Conservation (phyloP, 768 basidiomycete species). For the Dioszegia aurantiaca region DNA sequence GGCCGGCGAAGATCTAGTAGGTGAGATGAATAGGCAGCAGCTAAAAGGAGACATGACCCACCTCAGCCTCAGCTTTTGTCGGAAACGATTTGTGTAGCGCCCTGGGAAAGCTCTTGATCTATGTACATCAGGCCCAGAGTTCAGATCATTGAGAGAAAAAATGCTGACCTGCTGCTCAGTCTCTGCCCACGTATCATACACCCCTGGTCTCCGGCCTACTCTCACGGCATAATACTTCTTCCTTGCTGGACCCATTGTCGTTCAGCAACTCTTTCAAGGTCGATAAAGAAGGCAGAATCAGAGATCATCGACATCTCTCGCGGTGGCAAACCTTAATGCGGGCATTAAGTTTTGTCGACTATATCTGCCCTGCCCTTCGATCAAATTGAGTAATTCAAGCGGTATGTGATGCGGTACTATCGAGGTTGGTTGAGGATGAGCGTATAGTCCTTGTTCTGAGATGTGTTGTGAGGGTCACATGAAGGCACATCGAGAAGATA, state of each 20-base stretch:
- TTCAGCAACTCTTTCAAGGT: not conserved
- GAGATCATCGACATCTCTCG: not conserved
- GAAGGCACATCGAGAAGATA: no score
- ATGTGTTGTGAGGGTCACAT: no score
- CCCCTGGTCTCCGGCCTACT: constrained; percentile 33
- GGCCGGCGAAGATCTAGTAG: not conserved
- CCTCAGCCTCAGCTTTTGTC: constrained; percentile 24
- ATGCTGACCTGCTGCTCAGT: constrained; percentile 30
- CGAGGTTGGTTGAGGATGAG: no score
- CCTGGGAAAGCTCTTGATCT: constrained; percentile 23
- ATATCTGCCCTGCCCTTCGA: no score
- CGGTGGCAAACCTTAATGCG: not conserved
- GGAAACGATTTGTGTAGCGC: constrained; percentile 32
- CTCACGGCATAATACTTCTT: constrained; percentile 34
- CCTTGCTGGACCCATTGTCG: not conserved
- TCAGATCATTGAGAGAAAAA: no score
- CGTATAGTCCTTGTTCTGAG: no score
- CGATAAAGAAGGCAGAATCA: no score
- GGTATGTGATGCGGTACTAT: no score
- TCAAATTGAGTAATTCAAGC: no score
- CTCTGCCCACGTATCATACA: constrained; percentile 37
- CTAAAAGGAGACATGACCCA: constrained; percentile 15
- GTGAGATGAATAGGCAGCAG: not conserved
- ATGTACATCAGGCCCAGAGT: not conserved
- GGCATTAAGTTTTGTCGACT: no score